These are phyloP conservation scores for Spathaspora hagerdaliae DNA, from an alignment of 805 yeast genomes.

Conservation along the genomic window DNA sequence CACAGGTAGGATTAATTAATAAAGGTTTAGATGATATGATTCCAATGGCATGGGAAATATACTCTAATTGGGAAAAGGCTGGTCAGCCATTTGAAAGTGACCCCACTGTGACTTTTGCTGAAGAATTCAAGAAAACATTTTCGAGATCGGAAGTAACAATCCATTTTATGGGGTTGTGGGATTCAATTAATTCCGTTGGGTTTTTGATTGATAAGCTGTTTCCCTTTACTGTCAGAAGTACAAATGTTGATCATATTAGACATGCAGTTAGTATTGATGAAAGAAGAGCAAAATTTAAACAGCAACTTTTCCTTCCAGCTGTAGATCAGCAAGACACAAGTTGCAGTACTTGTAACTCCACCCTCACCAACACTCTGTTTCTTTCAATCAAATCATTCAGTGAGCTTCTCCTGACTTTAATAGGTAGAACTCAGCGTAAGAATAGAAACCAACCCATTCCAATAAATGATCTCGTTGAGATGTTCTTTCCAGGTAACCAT, in stretches of 20 bases:
- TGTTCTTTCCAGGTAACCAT: constrained; percentile 71
- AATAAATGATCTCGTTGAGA: constrained; percentile 36
- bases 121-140: constrained; percentile 54
- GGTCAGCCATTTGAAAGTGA: constrained; percentile 51
- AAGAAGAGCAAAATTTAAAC: constrained; percentile 59
- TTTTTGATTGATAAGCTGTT: constrained; percentile 52
- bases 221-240: constrained; percentile 51
- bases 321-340: constrained; percentile 5
- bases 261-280: constrained; percentile 70
- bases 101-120: constrained; percentile 42
- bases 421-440: not conserved
- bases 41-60: constrained; percentile 59
- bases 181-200: constrained; percentile 67
- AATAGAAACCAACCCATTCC: not conserved
- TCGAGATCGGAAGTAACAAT: constrained; percentile 42
- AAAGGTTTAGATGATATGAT: constrained; percentile 54
- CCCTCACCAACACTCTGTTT: not conserved
- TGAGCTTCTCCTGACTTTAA: not conserved
- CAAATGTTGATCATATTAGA: constrained; percentile 54
- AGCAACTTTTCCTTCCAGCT: constrained; percentile 45
- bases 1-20: constrained; percentile 55
- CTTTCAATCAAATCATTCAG: constrained; percentile 1
- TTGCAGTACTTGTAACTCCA: not conserved
- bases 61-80: constrained; percentile 56
- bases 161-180: constrained; percentile 65